Conservation (phyloP, 306 rosid genomes). For the Vigna hirtella region DNA sequence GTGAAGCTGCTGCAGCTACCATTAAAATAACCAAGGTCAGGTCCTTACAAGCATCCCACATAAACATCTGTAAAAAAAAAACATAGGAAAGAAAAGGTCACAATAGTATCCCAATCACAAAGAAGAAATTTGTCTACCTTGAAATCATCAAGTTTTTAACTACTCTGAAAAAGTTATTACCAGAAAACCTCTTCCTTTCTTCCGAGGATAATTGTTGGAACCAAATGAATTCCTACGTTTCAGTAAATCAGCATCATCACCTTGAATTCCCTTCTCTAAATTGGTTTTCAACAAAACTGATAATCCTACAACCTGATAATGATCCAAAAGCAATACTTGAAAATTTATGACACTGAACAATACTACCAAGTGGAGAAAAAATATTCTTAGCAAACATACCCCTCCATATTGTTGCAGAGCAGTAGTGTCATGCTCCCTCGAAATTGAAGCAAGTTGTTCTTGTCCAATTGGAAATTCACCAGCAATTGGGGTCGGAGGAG, state of each 20-base stretch:
- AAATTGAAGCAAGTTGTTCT: constrained; percentile 76
- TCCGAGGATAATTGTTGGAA: constrained; percentile 83
- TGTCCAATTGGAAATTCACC: constrained; percentile 81
- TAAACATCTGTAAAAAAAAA: constrained; percentile 65
- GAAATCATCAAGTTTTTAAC: constrained; percentile 7
- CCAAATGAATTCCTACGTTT: constrained; percentile 77
- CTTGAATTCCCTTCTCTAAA: constrained; percentile 79
- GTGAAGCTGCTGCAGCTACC: constrained; percentile 94
- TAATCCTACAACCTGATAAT: constrained; percentile 73
- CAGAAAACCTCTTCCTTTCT: constrained; percentile 84
- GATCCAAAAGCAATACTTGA: constrained; percentile 34
- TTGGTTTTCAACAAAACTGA: constrained; percentile 69
- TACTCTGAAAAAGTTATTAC: constrained; percentile 50
- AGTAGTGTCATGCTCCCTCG: constrained; percentile 71
- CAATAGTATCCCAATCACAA: not conserved
- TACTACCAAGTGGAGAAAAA: not conserved
- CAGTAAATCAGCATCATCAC: constrained; percentile 77
- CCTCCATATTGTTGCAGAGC: constrained; percentile 75
- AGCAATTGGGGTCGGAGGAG: constrained; percentile 44
- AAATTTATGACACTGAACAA: constrained; percentile 15
- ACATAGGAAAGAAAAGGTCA: constrained; percentile 28
- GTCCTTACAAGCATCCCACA: constrained; percentile 99
- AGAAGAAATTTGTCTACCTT: constrained; percentile 1
- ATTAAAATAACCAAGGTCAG: constrained; percentile 92
- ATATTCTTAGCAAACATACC: constrained; percentile 55